phyloP scores from a whole-genome alignment of 73 alveolate genomes.

The Tetrahymena borealis region DNA sequence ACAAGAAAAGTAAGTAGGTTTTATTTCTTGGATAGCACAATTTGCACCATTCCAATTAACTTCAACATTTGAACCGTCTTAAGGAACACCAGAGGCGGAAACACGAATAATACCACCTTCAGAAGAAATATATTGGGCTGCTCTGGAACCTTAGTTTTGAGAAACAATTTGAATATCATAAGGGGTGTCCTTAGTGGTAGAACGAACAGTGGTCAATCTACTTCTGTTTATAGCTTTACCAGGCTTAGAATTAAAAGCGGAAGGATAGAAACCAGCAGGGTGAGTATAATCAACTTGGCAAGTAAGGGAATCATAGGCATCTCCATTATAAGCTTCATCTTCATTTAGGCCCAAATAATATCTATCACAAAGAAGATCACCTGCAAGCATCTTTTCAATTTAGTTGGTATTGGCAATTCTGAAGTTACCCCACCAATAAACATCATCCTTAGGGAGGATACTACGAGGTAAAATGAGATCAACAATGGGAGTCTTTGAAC shows the following conservation, averaged over 20 bases:
- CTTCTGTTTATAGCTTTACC: background rate
- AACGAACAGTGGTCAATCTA: background rate
- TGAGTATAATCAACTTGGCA: background rate
- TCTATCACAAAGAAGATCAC: background rate
- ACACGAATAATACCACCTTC: background rate
- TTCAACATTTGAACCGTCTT: background rate
- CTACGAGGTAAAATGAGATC: slow-evolving; percentile 22
- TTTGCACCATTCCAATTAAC: background rate
- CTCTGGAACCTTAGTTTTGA: background rate
- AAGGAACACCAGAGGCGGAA: background rate
- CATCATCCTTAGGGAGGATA: slow-evolving; percentile 6
- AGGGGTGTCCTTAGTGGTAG: background rate
- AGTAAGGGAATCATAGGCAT: background rate
- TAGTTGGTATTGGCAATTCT: slow-evolving; percentile 10
- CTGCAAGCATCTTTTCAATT: background rate
- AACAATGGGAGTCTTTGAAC: slow-evolving; percentile 13
- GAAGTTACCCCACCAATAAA: slow-evolving; percentile 33
- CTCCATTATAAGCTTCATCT: background rate
- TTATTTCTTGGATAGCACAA: background rate
- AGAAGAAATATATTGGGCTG: background rate
- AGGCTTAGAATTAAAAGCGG: background rate
- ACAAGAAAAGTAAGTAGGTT: background rate
- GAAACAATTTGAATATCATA: background rate
- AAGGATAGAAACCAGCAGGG: background rate
- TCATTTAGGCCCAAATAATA: background rate